Evolutionary conservation across 2,329 filamentous ascomycete genomes (phyloP), one percentile per base, ranked within the genome.

Genomic region (Fusarium torulosum): DNA sequence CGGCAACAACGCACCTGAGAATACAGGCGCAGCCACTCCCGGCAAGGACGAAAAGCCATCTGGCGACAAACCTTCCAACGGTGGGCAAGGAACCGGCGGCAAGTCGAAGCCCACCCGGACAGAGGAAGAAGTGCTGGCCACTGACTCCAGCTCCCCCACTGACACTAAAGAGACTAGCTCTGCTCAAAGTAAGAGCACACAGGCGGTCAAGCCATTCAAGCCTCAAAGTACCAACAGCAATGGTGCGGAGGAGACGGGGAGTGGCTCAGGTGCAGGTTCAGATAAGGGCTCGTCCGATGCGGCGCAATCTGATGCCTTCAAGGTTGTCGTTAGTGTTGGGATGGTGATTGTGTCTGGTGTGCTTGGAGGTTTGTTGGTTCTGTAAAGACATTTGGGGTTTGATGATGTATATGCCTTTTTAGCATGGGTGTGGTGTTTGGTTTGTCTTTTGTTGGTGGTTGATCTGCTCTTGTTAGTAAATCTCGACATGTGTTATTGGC

Each of bases 131-230:
- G 49, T 57, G 20, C 54, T 69, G 17, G 42, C 25, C 21, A 70
- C 67, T 19, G 67, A 69, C 25, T 64, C 62, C 17, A 42, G 46
- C 3, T 31, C 53, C 0, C 67, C 66, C 3, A 53, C 63, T 1
- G 43, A 37, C 2, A 29, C 59, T 0, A 46, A 42, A 11, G 54
- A 50, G 11, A 50, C 63, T 6, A 27, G 44, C 1, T 52, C 21
- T 4, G 29, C 60, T 25, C 15, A 14, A 13, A 44, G 44, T 7
- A 23, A 11, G 9, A 43, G 29, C 25, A 71, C 63, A 6, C 59
- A 45, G 4, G 58, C 25, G 0, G 58, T 71, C 6, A 69, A 66
- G 43, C 65, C 69, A 3, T 71, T 71, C 57, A 51, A 33, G 10
- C 35, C 68, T 11, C 38, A 59, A 10, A 62, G 54, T 7, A 55